These are phyloP conservation scores for Saccharomyces pastorianus DNA, from an alignment of 1,139 yeast genomes.

Conservation along the genomic window DNA sequence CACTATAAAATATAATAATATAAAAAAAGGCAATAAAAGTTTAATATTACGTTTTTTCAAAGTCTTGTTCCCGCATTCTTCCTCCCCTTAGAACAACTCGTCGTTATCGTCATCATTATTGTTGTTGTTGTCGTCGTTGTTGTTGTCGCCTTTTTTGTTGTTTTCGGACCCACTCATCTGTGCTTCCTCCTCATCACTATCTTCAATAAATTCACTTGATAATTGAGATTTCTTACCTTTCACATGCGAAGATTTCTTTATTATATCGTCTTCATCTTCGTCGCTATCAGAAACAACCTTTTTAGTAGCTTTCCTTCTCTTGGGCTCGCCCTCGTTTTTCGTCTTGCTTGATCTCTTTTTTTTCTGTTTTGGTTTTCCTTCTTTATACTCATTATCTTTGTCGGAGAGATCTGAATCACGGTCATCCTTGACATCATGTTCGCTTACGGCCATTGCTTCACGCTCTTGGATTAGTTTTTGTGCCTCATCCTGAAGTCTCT, in stretches of 20 bases:
- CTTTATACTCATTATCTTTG: conserved; percentile 20
- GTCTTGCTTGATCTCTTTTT: conserved; percentile 17
- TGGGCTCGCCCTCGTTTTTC: conserved; percentile 15
- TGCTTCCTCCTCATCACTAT: conserved; percentile 43
- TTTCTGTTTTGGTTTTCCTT: conserved; percentile 16
- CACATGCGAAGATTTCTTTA: conserved; percentile 26
- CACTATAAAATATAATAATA: not conserved
- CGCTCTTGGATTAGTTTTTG: conserved; percentile 42
- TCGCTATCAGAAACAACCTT: conserved; percentile 21
- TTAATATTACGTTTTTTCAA: conserved; percentile 1
- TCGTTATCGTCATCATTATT: conserved; percentile 28
- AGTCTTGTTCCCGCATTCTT: not conserved
- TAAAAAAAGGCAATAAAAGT: not conserved
- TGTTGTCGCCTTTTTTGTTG: conserved; percentile 8
- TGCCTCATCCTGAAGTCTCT: conserved; percentile 70
- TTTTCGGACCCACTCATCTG: conserved; percentile 9
- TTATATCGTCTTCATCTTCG: conserved; percentile 21
- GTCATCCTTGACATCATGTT: conserved; percentile 31
- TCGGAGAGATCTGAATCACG: conserved; percentile 27
- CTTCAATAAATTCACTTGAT: conserved; percentile 41
- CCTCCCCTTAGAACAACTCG: conserved; percentile 18
- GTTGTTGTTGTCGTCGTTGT: conserved; percentile 10
- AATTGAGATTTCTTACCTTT: conserved; percentile 36
- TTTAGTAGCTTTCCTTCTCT: conserved; percentile 14
- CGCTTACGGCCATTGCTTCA: conserved; percentile 32